Base-by-base conservation (phyloP, 2,329 filamentous ascomycete genomes). In the Aspergillus brunneoviolaceus region DNA sequence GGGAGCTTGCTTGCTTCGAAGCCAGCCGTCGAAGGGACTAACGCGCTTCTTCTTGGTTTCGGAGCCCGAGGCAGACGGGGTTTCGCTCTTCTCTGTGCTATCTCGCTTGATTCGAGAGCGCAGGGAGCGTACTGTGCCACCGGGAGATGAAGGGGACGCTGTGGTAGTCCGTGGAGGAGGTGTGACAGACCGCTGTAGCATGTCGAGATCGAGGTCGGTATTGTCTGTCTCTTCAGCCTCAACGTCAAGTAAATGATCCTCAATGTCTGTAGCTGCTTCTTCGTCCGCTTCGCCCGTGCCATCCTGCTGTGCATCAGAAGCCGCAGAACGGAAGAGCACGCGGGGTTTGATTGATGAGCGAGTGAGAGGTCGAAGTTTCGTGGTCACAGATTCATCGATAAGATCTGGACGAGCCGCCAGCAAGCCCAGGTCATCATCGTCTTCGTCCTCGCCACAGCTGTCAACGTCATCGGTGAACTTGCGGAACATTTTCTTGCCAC, bases 401-500 rank as follows among this genome's bases (percentile, higher is more conserved):
- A 76, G 67, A 62, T 79, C 76, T 14, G 74, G 72, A 16, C 75
- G 75, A 58, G 70, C 65, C 31, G 74, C 73, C 52, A 80, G 70
- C 53, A 81, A 70, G 39, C 79, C 79, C 57, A 78, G 60, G 56
- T 80, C 76, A 55, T 72, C 77, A 55, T 74, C 70, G 50, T 80
- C 74, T 63, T 76, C 75, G 19, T 80, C 78, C 53, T 74, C 73
- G 7, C 67, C 71, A 39, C 79, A 76, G 50, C 76, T 75, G 19
- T 77, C 72, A 6, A 60, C 70, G 4, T 73, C 72, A 47, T 81
- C 77, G 25, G 78, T 75, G 68, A 85, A 87, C 63, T 80, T 81
- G 69, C 81, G 81, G 74, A 85, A 86, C 45, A 86, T 74, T 69
- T 85, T 87, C 74, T 83, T 85, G 67, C 86, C 86, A 58, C 86